Conservation (phyloP, 768 basidiomycete species). For the Leccinum barrowsii region DNA sequence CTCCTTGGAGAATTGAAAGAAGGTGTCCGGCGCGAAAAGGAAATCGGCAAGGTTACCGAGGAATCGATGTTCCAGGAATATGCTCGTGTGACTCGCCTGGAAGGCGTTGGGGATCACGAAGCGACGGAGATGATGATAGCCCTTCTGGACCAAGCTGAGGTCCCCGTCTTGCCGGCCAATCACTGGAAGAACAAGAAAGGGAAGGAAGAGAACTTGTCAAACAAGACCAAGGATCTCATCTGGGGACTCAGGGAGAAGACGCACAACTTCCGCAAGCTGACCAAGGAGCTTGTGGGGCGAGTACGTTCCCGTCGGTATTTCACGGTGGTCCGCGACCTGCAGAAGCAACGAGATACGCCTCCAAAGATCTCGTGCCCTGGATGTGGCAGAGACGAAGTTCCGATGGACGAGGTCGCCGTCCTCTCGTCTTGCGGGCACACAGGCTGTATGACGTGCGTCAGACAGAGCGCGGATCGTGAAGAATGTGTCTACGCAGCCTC, state of each 20-base stretch:
- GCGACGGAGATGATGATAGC: slow-evolving; percentile 58
- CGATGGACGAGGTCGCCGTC: slow-evolving; percentile 70
- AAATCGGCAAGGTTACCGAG: slow-evolving; percentile 54
- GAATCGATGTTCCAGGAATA: slow-evolving; percentile 83
- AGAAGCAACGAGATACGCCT: slow-evolving; percentile 64
- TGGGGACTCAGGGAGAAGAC: slow-evolving; percentile 88
- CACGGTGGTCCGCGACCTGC: slow-evolving; percentile 84
- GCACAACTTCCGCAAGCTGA: slow-evolving; percentile 78
- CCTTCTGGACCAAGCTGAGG: slow-evolving; percentile 60
- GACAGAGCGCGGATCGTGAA: slow-evolving; percentile 66
- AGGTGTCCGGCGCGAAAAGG: slow-evolving; percentile 66
- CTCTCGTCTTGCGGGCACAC: slow-evolving; percentile 91
- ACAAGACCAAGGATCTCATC: slow-evolving; percentile 54
- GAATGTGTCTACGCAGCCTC: slow-evolving; percentile 74
- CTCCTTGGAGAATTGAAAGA: slow-evolving; percentile 61
- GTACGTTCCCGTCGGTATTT: slow-evolving; percentile 91
- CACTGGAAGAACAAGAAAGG: slow-evolving; percentile 46
- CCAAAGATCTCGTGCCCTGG: slow-evolving; percentile 58
- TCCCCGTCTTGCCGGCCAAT: slow-evolving; percentile 32
- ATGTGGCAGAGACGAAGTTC: slow-evolving; percentile 54
- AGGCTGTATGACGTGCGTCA: slow-evolving; percentile 76
- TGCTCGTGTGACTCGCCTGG: slow-evolving; percentile 62
- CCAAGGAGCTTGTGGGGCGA: slow-evolving; percentile 87
- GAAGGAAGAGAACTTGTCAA: slow-evolving; percentile 53
- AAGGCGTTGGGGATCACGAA: slow-evolving; percentile 70